Evolutionary conservation across 352 stramenopile species (phyloP), one percentile per base, ranked within the genome.

Genomic region (Thalassiosira hispida): DNA sequence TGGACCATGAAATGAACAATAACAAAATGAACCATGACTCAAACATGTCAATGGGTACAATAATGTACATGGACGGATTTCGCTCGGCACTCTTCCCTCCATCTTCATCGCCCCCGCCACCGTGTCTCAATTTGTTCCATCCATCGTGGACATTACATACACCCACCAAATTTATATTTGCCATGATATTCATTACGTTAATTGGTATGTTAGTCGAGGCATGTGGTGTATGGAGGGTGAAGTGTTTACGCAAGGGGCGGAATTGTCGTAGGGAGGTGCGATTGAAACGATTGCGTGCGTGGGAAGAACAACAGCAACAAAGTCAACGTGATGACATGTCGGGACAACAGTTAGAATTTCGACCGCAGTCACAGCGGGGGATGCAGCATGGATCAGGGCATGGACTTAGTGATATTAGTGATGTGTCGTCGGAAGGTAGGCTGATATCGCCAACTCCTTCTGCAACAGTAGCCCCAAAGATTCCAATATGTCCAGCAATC

Each of bases 51-150:
- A 12, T 27, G 35, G 73, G 73, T 20, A 82, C 66, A 25, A 73
- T 77, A 16, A 82, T 82, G 74, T 82, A 69, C 67, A 82, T 82
- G 74, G 74, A 82, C 42, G 74, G 74, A 27, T 82, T 82, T 18
- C 74, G 65, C 52, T 82, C 65, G 14, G 59, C 66, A n/a, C 60
- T 82, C n/a, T 82, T 82, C 47, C 64, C 52, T 38, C 44, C 56
- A 0, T 49, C 42, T 53, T 44, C 61, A 4, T 38, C 38, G 55
- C 35, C 44, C 1, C 72, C 72, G 11, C 72, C 72, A 23, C 71
- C 71, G 0, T 81, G 72, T 52, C 63, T 81, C 4, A 81, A 81
- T 35, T 59, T 81, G 12, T 71, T 81, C 11, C 53, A 70, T 66
- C 64, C 65, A 7, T 59, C 47, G n/a, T 77, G 65, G 74, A 82